Evolutionary conservation across 164 flowering plant genomes (phyloP), one percentile per base, ranked within the genome.

Genomic region (Chloranthus sessilifolius): DNA sequence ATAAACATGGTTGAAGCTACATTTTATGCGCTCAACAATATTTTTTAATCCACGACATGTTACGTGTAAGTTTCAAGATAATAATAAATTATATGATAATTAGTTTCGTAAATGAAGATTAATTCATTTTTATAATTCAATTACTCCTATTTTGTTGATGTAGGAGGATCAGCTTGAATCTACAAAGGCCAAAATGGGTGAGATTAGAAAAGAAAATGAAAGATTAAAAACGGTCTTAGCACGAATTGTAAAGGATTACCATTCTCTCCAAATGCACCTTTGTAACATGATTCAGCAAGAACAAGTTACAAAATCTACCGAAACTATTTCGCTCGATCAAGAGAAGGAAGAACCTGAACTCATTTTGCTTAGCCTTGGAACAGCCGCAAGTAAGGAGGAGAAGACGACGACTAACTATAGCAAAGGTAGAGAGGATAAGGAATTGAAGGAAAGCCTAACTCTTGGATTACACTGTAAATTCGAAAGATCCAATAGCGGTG

Each of bases 351-450:
- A 86, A 54, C 52, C 69, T 5, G 72, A 74, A 15, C 71, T 85
- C 1, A 79, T 83, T 7, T 83, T 82, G 11, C 83, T 87, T 47
- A 61, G 79, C 37, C 91, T 87, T 12, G 95, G 95, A 52, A 78
- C 75, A 39, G 63, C 50, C 12, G 43, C 72, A 40, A 60, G 47
- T 11, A 68, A 52, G 43, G 78, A 78, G 16, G 70, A 63, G 15
- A 62, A 55, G 48, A 53, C 15, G 9, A 27, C 22, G 33, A 57
- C 27, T 3, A n/a, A n/a, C n/a, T 14, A 49, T n/a, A 50, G 24
- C 43, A 67, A 67, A 48, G 31, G 23, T 35, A 61, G 34, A 20
- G 66, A 47, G 17, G 53, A 64, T 26, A 67, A 62, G 2, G 40
- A 61, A 28, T 30, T 55, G 24, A 68, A 70, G 30, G 68, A 60